Evolutionary conservation across 345 rosid genomes (phyloP).

Genomic region (Eucalyptus leucophloia): DNA sequence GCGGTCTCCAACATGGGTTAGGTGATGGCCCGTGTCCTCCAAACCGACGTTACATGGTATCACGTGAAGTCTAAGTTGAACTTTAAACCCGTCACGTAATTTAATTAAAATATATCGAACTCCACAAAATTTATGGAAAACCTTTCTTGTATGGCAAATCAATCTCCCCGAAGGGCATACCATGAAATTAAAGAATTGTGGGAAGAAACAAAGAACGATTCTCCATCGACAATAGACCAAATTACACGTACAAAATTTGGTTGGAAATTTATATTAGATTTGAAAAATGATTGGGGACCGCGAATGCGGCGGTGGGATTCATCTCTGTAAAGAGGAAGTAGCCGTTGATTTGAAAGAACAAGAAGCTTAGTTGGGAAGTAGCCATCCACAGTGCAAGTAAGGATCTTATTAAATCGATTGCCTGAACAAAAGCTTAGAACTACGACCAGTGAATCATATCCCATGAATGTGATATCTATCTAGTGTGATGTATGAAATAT

Average conservation of each 20-base stretch:
- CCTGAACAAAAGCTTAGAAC: neutral
- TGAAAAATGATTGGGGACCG: neutral
- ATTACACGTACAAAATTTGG: neutral
- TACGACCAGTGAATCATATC: neutral
- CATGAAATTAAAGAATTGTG: neutral
- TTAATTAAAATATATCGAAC: neutral
- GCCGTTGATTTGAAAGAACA: neutral
- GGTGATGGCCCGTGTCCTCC: neutral
- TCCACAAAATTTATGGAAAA: neutral
- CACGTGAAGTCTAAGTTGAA: neutral
- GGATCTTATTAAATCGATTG: neutral
- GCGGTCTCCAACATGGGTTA: neutral
- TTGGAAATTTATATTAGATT: neutral
- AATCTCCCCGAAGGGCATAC: neutral
- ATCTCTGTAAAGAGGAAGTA: neutral
- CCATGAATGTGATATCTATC: too few relatives aligned
- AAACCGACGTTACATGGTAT: neutral
- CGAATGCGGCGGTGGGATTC: neutral
- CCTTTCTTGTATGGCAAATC: neutral
- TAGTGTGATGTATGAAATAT: too few relatives aligned
- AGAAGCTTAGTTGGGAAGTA: neutral
- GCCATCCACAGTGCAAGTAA: neutral
- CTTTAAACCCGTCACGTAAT: neutral
- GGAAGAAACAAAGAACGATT: neutral
- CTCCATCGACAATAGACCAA: neutral